Percentiles rank a stretch among this genome's conserved stretches.
These are phyloP conservation scores for Calocybe cyanea DNA, from an alignment of 768 basidiomycete genomes.

Conservation along the genomic window DNA sequence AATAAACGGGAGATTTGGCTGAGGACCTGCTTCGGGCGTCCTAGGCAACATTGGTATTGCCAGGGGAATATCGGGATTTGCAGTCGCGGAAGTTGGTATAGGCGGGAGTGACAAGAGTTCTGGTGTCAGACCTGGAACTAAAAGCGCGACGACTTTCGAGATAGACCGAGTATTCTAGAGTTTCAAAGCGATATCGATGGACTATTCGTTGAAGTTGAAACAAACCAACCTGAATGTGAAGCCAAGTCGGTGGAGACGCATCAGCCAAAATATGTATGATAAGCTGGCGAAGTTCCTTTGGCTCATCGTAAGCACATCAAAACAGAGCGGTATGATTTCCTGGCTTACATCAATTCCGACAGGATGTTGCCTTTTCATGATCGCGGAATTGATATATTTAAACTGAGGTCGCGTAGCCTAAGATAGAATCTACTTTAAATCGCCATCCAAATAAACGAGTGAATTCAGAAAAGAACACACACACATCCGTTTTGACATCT, in stretches of 20 bases:
- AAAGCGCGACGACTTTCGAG: constrained; percentile 72
- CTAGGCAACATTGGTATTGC: constrained; percentile 34
- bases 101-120: constrained; percentile 71
- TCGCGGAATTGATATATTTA: constrained; percentile 78
- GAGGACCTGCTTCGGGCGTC: constrained; percentile 20
- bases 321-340: no score
- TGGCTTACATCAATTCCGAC: constrained; percentile 75
- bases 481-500: constrained; percentile 59
- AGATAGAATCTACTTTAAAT: not conserved
- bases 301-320: not conserved
- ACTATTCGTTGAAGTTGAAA: constrained; percentile 1
- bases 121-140: constrained; percentile 85
- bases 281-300: constrained; percentile 85
- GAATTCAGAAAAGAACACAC: constrained; percentile 26
- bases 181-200: not conserved
- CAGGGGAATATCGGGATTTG: constrained; percentile 44
- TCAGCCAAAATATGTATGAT: constrained; percentile 80
- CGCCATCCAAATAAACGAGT: constrained; percentile 10
- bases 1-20: constrained; percentile 57
- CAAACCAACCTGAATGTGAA: constrained; percentile 70
- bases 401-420: constrained; percentile 66
- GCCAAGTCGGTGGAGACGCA: constrained; percentile 82
- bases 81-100: constrained; percentile 62
- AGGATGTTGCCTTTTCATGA: constrained; percentile 65
- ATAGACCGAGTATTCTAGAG: constrained; percentile 68